Base-by-base conservation (phyloP, 1,284 basidiomycete species). In the Bjerkandera adusta region DNA sequence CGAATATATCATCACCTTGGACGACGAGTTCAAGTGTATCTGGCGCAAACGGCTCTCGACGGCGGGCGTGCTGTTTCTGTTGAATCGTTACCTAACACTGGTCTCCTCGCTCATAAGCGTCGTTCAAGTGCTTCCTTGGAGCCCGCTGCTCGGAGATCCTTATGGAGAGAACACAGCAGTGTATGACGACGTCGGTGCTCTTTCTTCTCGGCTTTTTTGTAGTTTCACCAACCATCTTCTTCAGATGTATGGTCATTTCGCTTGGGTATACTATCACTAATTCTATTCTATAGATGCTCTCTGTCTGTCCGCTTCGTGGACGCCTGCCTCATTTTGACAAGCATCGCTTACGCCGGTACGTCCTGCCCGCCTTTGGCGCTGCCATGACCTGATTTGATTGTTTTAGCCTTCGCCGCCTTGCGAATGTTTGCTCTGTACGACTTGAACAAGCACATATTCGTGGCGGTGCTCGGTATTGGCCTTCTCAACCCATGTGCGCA, bases 21-120 rank as follows among this genome's bases (percentile, higher is more conserved):
- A 52, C 21, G 49, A 54, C 21, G 61, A 63, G 33, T 55, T 57
- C 29, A n/a, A n/a, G 38, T 50, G 59, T 36, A 53, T 61, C 15
- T 63, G 61, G 61, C 51, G 48, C 41, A 48, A 50, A 35, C 56
- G 49, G 10, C 49, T 40, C 16, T 36, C 49, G 13, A 18, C 43
- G 16, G 38, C 49, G 5, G 51, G 56, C 3, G 34, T 37, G 7
- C 32, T 57, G 13, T 63, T 63, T 46, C 51, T 54, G n/a, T 18
- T 63, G 21, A 63, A 63, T 43, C 57, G 61, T 2, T 63, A 63
- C 36, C n/a, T n/a, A n/a, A n/a, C n/a, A n/a, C n/a, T n/a, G n/a
- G n/a, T n/a, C n/a, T n/a, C n/a, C n/a, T n/a, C n/a, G n/a, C n/a
- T n/a, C n/a, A n/a, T n/a, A n/a, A n/a, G n/a, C n/a, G n/a, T n/a